Conservation (phyloP, 768 basidiomycete genomes). For the Phaeotremella skinneri region DNA sequence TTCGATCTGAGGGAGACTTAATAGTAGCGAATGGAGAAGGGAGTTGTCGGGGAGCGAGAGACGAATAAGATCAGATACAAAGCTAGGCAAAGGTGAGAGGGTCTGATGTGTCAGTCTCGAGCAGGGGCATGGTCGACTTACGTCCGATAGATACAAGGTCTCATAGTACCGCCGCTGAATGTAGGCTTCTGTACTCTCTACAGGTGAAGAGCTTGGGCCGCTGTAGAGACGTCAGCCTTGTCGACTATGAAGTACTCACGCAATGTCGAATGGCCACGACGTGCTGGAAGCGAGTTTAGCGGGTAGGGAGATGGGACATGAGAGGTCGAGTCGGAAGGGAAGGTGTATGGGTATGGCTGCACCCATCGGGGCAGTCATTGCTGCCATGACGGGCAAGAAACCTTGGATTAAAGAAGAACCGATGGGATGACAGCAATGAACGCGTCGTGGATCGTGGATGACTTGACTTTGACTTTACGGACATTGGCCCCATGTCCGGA, state of each 20-base stretch:
- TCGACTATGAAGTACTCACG: slow-evolving; percentile 9
- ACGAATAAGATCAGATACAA: slow-evolving; percentile 19
- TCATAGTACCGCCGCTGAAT: slow-evolving; percentile 26
- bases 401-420: too few relatives aligned
- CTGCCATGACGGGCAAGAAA: slow-evolving; percentile 4
- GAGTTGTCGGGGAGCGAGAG: neutral
- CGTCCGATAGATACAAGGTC: slow-evolving; percentile 32
- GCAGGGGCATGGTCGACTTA: slow-evolving; percentile 7
- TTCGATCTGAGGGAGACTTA: slow-evolving; percentile 34
- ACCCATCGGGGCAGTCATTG: neutral
- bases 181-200: slow-evolving; percentile 5
- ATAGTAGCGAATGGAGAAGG: slow-evolving; percentile 13
- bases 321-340: slow-evolving; percentile 20
- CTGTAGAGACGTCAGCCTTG: neutral
- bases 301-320: slow-evolving; percentile 26
- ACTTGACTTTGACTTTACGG: too few relatives aligned
- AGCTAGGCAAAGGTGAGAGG: slow-evolving; percentile 23
- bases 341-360: neutral
- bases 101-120: slow-evolving; percentile 1
- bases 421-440: too few relatives aligned
- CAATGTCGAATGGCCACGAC: slow-evolving; percentile 17
- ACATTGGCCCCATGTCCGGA: too few relatives aligned
- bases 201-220: slow-evolving; percentile 3
- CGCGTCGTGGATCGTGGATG: neutral
- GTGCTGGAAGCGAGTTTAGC: slow-evolving; percentile 12